Base-by-base conservation (phyloP, 768 basidiomycete species). In the Phaffia australis region DNA sequence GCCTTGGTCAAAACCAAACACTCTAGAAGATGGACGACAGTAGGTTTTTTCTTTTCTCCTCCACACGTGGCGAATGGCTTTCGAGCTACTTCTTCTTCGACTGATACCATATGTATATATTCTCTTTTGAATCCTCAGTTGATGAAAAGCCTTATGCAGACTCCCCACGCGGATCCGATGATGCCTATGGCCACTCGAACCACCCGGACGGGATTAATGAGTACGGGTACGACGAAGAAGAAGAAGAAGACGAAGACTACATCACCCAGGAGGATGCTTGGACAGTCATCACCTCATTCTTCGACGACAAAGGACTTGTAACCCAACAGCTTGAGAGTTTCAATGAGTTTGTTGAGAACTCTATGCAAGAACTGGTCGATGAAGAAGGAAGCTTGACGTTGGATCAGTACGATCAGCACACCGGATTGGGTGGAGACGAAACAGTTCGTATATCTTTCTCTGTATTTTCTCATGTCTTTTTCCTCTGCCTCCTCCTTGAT, bases 291-390 rank as follows among this genome's bases (percentile, higher is more conserved):
- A 87, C 89, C 69, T 86, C 89, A 73, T 99, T 94, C 80, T 98
- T 99, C 76, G 87, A 90, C 70, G 88, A 91, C 76, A 95, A 94
- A 77, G 94, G 94, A 78, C 86, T 99, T 69, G 95, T 98, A 62
- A 84, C 90, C 57, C 95, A 99, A 75, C 95, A 99, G 76, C 84
- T 98, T 63, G 92, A 94, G 79, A 93, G 89, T 15, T 99, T 94
- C 77, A 92, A 99, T 75, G 94, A 98, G 78, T 99, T 98, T 73
- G 89, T 99, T 46, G 91, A 97, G 75, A 97, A 97, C 72, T 97
- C 92, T 18, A 95, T 99, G 92, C 94, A 98, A 78, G 95, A 98
- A 76, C 82, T 99, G 29, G 93, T 99, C 25, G 95, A 97, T 75
- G 95, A 99, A 79, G 89, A 89, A 70, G 79, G 86, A n/a, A 89